Base-by-base conservation (phyloP, 352 stramenopile species). In the Peronospora tabacina region DNA sequence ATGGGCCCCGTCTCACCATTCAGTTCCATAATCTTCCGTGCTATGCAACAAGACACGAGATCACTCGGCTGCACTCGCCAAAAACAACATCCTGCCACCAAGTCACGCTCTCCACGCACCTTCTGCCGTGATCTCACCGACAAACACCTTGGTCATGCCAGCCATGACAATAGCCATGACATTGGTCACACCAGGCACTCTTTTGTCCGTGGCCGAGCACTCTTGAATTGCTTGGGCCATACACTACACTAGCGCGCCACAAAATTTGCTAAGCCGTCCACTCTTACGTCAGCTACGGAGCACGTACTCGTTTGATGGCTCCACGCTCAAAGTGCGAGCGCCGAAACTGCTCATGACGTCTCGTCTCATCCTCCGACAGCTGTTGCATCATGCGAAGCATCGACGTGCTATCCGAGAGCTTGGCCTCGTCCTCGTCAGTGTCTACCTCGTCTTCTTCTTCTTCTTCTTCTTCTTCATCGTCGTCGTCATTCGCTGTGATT, bases 121-220 rank as follows among this genome's bases (percentile, higher is more conserved):
- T 79, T 90, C 77, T 1, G 80, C 73, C 10, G 75, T 88, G 45
- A 93, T 68, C 42, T 87, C 75, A 15, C 82, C 77, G 0, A 89
- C 75, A 33, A 93, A 90, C 12, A 85, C 75, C 47, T 93, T 93
- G 22, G 77, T 81, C 71, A 93, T 87, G n/a, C 82, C 82, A 7
- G 75, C 79, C 79, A 93, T 90, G 55, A 90, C 77, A 40, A 93
- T 93, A 15, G 75, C 64, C 82, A 93, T 93, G 44, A 93, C 77
- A 49, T 90, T 83, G 43, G 76, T 89, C 32, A 90, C 79, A 20
- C 54, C 72, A 20, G 79, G 72, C 28, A 55, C 55, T 24, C 50
- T 77, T 50, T 69, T 79, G 52, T 90, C 79, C 2, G 58, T 53
- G 13, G 64, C 52, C 3, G 69, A 71, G 50, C 68, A 84, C 53